phyloP scores from a whole-genome alignment of 352 stramenopile genomes.

The Phytophthora sansomeana region DNA sequence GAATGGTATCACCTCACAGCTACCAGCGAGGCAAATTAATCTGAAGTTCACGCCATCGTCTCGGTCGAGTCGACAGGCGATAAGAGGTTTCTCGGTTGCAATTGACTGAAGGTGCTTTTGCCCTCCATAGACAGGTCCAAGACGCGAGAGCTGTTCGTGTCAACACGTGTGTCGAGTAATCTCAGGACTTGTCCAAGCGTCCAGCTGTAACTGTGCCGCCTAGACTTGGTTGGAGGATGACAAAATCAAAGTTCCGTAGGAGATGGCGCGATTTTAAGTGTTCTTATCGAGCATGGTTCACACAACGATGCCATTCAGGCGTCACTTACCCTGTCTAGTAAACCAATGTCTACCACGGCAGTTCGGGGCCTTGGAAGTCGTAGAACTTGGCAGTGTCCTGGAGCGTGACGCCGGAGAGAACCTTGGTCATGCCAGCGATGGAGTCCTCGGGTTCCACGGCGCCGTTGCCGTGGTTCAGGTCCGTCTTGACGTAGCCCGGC shows the following conservation, averaged over 20 bases:
- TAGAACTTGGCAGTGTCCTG: slow-evolving; percentile 57
- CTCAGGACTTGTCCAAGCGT: too few relatives aligned
- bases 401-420: slow-evolving; percentile 42
- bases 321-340: too few relatives aligned
- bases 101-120: slow-evolving; percentile 1
- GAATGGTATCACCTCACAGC: background rate
- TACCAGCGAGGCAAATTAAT: background rate
- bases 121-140: background rate
- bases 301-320: too few relatives aligned
- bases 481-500: slow-evolving; percentile 62
- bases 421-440: slow-evolving; percentile 38
- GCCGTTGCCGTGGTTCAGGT: slow-evolving; percentile 47
- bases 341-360: slow-evolving; percentile 60
- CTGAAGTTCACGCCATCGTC: slow-evolving; percentile 16
- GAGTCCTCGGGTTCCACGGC: slow-evolving; percentile 40
- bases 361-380: slow-evolving; percentile 44
- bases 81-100: background rate
- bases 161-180: slow-evolving; percentile 14
- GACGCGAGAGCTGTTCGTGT: background rate
- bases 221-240: too few relatives aligned
- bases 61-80: slow-evolving; percentile 1
- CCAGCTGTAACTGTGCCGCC: too few relatives aligned
- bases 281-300: too few relatives aligned
- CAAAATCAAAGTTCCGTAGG: too few relatives aligned
- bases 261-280: too few relatives aligned